Percentiles rank a stretch among this genome's conserved stretches.
Evolutionary conservation across 176 grass and related monocot species (phyloP).

Genomic region (Alloteropsis semialata): DNA sequence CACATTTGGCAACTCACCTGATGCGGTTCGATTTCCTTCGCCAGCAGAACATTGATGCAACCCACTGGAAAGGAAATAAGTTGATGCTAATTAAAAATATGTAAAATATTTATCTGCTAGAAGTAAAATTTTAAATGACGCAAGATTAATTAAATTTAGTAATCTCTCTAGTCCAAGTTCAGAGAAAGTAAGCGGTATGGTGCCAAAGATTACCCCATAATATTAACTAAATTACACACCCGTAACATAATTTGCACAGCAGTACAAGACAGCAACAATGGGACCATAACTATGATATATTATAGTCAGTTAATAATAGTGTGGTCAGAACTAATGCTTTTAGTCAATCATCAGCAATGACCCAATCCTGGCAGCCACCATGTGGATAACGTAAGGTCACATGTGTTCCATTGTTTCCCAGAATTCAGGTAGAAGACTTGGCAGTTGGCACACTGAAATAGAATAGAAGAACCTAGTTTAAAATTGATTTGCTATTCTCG

Average conservation of each 20-base stretch:
- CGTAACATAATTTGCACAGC: slow-evolving; percentile 2
- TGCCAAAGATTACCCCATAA: background rate
- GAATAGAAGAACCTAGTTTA: background rate
- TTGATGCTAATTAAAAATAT: background rate
- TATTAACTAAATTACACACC: background rate
- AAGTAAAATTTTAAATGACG: background rate
- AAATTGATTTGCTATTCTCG: background rate
- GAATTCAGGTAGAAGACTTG: slow-evolving; percentile 18
- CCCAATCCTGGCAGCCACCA: background rate
- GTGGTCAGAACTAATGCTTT: background rate
- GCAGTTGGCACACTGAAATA: background rate
- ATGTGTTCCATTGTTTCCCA: slow-evolving; percentile 13
- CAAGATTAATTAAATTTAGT: background rate
- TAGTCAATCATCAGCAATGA: slow-evolving; percentile 4
- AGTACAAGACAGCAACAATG: slow-evolving; percentile 13
- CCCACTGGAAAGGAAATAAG: slow-evolving; percentile 54
- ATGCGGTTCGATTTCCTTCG: slow-evolving; percentile 56
- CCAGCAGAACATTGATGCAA: slow-evolving; percentile 53
- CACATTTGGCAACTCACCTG: slow-evolving; percentile 50
- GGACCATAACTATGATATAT: background rate
- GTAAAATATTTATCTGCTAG: background rate
- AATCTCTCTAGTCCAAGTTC: background rate
- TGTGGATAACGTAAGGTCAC: background rate
- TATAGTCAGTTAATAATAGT: background rate
- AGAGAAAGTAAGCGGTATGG: background rate